Base-by-base conservation (phyloP, 2,329 filamentous ascomycete species). In the Tricladium varicosporioides region DNA sequence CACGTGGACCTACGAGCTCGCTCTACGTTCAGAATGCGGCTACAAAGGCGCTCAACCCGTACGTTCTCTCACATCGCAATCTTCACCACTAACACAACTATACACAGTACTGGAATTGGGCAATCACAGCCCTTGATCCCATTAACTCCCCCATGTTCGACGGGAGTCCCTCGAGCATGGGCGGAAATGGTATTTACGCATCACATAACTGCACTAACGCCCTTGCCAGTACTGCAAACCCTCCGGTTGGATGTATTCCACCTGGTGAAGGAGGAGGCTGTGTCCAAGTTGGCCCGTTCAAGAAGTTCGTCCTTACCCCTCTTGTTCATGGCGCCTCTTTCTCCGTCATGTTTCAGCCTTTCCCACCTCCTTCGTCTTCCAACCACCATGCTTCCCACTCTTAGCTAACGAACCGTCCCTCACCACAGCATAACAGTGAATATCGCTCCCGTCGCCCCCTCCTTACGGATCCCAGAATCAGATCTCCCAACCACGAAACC, bases 231-330 rank as follows among this genome's bases (percentile, higher is more conserved):
- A 44, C 33, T 18, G 36, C 48, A 5, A 51, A 56, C 22, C 19
- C 14, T 0, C 51, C 53, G 14, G 42, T 58, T 15, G 54, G 32
- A 14, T 48, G 72, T 63, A 58, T 68, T 57, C 77, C 76, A 0
- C 75, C 75, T 1, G 81, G 79, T 14, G 74, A 74, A 0, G 81
- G 81, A 11, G 80, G 81, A 36, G 81, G 81, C 1, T 84, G 80
- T 63, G 73, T 85, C 2, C 71, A 69, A 14, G 73, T 70, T 2
- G 77, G 77, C 1, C 77, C 77, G 0, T 78, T 80, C 68, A 70
- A 63, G 54, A 69, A 78, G 44, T 47, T 16, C 15, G 44, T 11
- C 11, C 19, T 15, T 27, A 27, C 22, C 22, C 22, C 22, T 27
- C 22, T 27, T 27, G 22, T 27, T 27, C 22, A 27, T 27, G 22